Base-by-base conservation (phyloP, 2,329 filamentous ascomycete species). In the Thermoascus crustaceus region DNA sequence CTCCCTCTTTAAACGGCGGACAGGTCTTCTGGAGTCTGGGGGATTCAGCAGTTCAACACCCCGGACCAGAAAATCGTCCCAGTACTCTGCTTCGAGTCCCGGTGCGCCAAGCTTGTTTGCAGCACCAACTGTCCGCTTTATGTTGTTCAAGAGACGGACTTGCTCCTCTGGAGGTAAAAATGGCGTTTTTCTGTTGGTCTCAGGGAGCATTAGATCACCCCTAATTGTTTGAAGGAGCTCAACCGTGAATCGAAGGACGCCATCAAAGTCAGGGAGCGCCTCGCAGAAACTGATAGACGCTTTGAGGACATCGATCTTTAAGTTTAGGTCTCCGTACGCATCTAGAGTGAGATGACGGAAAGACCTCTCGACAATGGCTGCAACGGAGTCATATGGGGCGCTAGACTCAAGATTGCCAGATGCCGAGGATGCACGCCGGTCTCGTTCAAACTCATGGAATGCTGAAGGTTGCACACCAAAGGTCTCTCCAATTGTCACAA, bases 241-340 rank as follows among this genome's bases (percentile, higher is more conserved):
- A 44, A 86, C 81, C 0, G 87, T 94, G 55, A 88, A 93, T 40
- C 78, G 79, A 14, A 96, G 66, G n/a, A 95, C 85, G 4, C 89
- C 89, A 31, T 82, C 73, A 49, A 94, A 91, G 57, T 96, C 88
- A 1, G 89, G 88, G 35, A 96, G 67, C 1, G 91, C 89, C 64
- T 98, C 91, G 35, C 85, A 94, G 42, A 96, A 84, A 57, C 87
- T 87, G 50, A 94, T 86, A 52, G 89, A 94, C n/a, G 83, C 80
- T 45, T 85, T 77, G 7, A 96, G 68, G 34, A 96, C 78, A 54
- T 94, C 85, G 35, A 93, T 72, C 59, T 96, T 96, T 46, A 94
- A 66, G 39, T 75, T 74, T 7, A 78, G 67, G 50, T 88, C 85
- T 3, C 91, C 91, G 56, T 87, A 94, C 25, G 61, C 53, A 40